Conservation (phyloP, 208 protist species). For the Lotmaria passim region DNA sequence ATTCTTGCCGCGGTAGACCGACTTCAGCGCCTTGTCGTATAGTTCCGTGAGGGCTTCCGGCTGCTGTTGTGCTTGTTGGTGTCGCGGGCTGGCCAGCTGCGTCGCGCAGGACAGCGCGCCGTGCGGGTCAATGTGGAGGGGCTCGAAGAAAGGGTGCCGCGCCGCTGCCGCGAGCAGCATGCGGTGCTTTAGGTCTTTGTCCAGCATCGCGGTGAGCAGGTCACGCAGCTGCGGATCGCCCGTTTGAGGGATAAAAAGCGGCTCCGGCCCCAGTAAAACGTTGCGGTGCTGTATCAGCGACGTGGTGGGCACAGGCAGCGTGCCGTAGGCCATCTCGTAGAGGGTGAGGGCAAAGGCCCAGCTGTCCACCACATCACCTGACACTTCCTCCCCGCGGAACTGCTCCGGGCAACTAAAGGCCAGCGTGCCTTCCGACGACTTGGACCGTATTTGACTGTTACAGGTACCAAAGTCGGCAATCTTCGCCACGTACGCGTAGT, state of each 20-base stretch:
- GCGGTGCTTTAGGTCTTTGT: slow-evolving; percentile 66
- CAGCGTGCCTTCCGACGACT: slow-evolving; percentile 65
- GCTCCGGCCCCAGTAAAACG: slow-evolving; percentile 18
- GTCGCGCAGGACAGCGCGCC: neutral
- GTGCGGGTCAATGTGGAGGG: slow-evolving; percentile 14
- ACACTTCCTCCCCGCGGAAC: slow-evolving; percentile 47
- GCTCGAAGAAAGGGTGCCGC: slow-evolving; percentile 64
- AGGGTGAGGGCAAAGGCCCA: slow-evolving; percentile 93
- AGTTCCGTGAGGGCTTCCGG: slow-evolving; percentile 28
- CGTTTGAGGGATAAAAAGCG: slow-evolving; percentile 23
- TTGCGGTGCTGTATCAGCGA: slow-evolving; percentile 25
- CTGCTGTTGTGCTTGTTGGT: slow-evolving; percentile 8
- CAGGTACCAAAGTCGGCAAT: slow-evolving; percentile 91
- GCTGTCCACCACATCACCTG: slow-evolving; percentile 83
- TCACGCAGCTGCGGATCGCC: slow-evolving; percentile 52
- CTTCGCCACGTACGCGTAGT: slow-evolving; percentile 67
- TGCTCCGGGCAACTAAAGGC: slow-evolving; percentile 87
- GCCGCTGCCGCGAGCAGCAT: slow-evolving; percentile 58
- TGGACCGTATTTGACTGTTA: slow-evolving; percentile 54
- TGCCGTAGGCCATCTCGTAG: slow-evolving; percentile 76
- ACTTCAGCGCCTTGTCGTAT: slow-evolving; percentile 47
- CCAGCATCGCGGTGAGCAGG: slow-evolving; percentile 69
- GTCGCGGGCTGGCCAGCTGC: neutral
- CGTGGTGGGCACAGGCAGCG: slow-evolving; percentile 51
- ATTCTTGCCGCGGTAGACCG: slow-evolving; percentile 63